A percentile compares a stretch with the other conserved stretches of the same genome.
Evolutionary conservation across 495 filamentous ascomycete species (phyloP).

Genomic region (Hyaloscypha bicolor): DNA sequence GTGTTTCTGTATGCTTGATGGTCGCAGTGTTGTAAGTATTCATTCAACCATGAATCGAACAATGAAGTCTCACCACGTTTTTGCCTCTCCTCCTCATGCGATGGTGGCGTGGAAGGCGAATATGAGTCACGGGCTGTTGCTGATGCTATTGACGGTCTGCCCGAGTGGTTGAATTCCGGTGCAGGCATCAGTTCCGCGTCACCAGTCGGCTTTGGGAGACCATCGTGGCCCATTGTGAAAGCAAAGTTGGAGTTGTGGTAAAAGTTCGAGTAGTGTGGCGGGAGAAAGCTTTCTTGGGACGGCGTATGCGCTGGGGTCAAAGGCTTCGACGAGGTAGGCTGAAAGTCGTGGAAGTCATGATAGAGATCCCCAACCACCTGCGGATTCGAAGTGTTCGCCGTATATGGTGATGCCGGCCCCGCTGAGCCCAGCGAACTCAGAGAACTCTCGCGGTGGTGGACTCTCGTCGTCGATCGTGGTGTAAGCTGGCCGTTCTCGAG

Average conservation of each 20-base stretch:
- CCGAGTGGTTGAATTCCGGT: slow-evolving; percentile 28
- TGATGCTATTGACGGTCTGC: slow-evolving; percentile 45
- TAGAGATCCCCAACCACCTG: slow-evolving; percentile 41
- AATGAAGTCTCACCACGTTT: slow-evolving; percentile 40
- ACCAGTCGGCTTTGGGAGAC: slow-evolving; percentile 21
- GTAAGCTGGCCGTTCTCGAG: slow-evolving; percentile 34
- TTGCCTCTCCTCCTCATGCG: slow-evolving; percentile 43
- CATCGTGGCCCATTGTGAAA: slow-evolving; percentile 28
- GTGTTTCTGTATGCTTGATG: slow-evolving; percentile 53
- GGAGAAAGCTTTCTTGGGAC: slow-evolving; percentile 32
- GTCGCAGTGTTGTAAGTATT: slow-evolving; percentile 57
- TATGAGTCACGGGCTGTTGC: slow-evolving; percentile 54
- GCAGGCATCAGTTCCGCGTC: slow-evolving; percentile 34
- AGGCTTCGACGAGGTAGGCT: slow-evolving; percentile 27
- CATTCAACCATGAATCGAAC: slow-evolving; percentile 56
- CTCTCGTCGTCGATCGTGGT: slow-evolving; percentile 28
- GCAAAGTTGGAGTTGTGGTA: slow-evolving; percentile 23
- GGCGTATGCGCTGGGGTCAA: slow-evolving; percentile 36
- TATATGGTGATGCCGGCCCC: slow-evolving; percentile 56
- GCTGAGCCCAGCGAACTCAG: slow-evolving; percentile 58
- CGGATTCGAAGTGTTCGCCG: slow-evolving; percentile 53
- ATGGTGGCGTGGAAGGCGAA: slow-evolving; percentile 56
- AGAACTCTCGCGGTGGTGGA: slow-evolving; percentile 54
- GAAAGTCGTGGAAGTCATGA: slow-evolving; percentile 32
- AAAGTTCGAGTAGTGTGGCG: slow-evolving; percentile 27